Conservation (phyloP, 225 moss, liverwort and hornwort genomes). For the Takakia lepidozioides region DNA sequence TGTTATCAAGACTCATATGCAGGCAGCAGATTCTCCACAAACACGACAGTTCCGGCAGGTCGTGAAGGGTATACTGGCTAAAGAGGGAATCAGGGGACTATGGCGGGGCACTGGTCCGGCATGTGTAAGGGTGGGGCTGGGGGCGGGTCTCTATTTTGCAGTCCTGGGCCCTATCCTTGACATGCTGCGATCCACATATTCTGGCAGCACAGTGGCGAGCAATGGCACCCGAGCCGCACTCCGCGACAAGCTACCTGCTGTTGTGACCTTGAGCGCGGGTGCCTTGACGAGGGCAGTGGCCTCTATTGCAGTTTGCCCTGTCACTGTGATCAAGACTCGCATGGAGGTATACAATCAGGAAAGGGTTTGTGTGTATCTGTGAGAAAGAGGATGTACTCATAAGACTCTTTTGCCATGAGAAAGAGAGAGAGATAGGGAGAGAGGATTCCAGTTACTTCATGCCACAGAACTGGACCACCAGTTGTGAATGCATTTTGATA, state of each 20-base stretch:
- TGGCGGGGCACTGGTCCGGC: conserved; percentile 97
- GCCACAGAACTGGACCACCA: too few relatives aligned
- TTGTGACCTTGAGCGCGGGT: conserved; percentile 73
- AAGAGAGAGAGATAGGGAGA: too few relatives aligned
- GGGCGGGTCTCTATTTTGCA: conserved; percentile 88
- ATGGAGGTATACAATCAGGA: conserved; percentile 84
- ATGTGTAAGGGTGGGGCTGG: conserved; percentile 78
- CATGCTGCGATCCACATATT: conserved; percentile 45
- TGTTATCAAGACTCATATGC: conserved; percentile 92
- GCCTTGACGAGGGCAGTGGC: conserved; percentile 71
- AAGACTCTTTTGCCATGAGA: too few relatives aligned
- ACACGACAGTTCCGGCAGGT: conserved; percentile 56
- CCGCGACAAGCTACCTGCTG: conserved; percentile 61
- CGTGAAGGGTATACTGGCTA: conserved; percentile 37
- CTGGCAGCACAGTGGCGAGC: conserved; percentile 6
- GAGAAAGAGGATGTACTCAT: too few relatives aligned
- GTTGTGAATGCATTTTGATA: too few relatives aligned
- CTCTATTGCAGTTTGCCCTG: conserved; percentile 69
- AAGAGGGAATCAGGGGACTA: conserved; percentile 68
- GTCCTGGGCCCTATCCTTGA: conserved; percentile 76
- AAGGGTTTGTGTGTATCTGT: too few relatives aligned
- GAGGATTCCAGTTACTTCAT: too few relatives aligned
- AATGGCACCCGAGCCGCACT: conserved; percentile 16
- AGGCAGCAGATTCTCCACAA: conserved; percentile 51
- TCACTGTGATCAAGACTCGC: conserved; percentile 95